Evolutionary conservation across 2,329 filamentous ascomycete genomes (phyloP), one percentile per base, ranked within the genome.

Genomic region (Xylariaceae sp.): DNA sequence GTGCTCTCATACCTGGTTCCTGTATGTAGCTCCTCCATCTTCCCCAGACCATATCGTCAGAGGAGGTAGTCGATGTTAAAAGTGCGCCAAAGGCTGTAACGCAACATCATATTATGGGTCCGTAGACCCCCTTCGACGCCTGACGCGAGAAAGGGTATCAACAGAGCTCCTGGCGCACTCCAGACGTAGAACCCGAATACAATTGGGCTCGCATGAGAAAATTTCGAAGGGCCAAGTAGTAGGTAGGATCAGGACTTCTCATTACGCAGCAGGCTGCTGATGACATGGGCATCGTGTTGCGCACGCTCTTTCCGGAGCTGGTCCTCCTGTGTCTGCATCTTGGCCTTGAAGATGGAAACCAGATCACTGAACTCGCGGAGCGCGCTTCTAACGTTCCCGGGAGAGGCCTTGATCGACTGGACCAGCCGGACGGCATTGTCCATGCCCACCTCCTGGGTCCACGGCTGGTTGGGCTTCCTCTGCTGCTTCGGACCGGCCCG

Each of bases 301-400:
- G 61, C 64, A 12, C 70, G 54, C 46, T 75, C 66, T 43, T 66
- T 62, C 46, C 69, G 63, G 29, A 74, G 53, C 5, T 65, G 30
- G 5, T 59, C 59, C 5, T 61, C 59, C 6, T 63, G 38, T 5
- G 23, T 55, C 17, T 67, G 60, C 29, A 47, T 43, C 36, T 50
- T 47, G 2, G 51, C 38, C 38, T 54, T 55, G 37, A 60, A 60
- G 15, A 78, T 61, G 23, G 78, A 52, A 13, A 82, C 67, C 15
- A 81, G 61, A 44, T 76, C 73, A 32, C 70, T 73, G 51, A 78
- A 83, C 57, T 81, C 78, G 36, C 72, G 64, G 19, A 83, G 64
- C 4, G 67, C 78, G 48, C 81, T 75, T 19, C 76, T 76, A 41
- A 72, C 71, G 48, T 72, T 68, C n/a, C 70, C 67, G 1, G 69